A percentile compares a stretch with the other conserved stretches of the same genome.
Conservation (phyloP, 1,139 yeast species). For the Hyphopichia khmerensis region DNA sequence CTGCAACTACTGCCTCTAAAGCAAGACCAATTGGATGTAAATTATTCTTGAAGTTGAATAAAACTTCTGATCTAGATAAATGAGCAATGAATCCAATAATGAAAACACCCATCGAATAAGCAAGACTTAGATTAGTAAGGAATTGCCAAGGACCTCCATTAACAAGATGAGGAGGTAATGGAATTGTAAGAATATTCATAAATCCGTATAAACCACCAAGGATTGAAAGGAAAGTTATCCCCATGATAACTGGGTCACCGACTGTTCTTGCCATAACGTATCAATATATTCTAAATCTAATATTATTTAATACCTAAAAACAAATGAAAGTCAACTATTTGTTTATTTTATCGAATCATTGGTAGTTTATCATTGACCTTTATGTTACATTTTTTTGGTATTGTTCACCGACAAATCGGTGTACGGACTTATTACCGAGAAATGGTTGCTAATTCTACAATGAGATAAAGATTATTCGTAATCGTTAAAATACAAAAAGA, state of each 20-base stretch:
- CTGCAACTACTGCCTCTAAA: conserved; percentile 57
- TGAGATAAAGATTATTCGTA: background rate
- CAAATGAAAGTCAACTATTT: too few species aligned
- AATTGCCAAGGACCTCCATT: conserved; percentile 69
- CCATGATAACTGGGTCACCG: conserved; percentile 2
- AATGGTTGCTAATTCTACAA: background rate
- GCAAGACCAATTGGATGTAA: conserved; percentile 55
- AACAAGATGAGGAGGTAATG: conserved; percentile 48
- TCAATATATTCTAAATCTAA: too few species aligned
- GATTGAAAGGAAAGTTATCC: conserved; percentile 26
- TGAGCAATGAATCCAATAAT: conserved; percentile 42
- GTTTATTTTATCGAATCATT: too few species aligned
- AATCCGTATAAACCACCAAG: conserved; percentile 33
- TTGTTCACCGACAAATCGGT: too few species aligned
- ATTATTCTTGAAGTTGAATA: conserved; percentile 32
- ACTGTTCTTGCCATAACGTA: conserved; percentile 2
- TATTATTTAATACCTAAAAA: too few species aligned
- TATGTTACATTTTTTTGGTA: too few species aligned
- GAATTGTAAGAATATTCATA: conserved; percentile 13
- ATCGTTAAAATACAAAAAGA: background rate
- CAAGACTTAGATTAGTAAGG: conserved; percentile 54
- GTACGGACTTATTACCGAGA: too few species aligned
- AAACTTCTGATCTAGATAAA: conserved; percentile 17
- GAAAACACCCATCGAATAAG: conserved; percentile 46
- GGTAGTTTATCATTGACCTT: too few species aligned